Evolutionary conservation across 495 filamentous ascomycete genomes (phyloP), one percentile per base, ranked within the genome.

Genomic region (Chaetomium tenue): DNA sequence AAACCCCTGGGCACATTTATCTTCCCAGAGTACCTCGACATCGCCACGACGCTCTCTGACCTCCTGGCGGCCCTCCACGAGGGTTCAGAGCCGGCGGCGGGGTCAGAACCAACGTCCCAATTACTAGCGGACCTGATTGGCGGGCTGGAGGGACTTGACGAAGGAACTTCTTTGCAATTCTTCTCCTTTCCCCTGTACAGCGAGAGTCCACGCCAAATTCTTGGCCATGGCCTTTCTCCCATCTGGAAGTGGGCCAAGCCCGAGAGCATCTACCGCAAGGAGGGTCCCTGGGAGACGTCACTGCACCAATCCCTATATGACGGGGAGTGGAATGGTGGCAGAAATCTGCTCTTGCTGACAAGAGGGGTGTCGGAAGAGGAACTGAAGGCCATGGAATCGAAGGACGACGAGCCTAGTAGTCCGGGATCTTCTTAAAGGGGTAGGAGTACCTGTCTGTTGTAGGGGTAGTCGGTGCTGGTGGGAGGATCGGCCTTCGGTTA

Each of bases 231-330:
- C 5, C 18, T n/a, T 0, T 54, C 18, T 11, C 51, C 25, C 0
- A 28, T 37, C 16, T 55, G 52, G 52, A 55, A 55, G 52, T 55
- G 52, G 52, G 52, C 18, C 16, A 55, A 55, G 30, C 52, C 26
- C 2, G 52, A 55, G 18, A 55, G 52, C 16, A 37, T 6, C 0
- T 55, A 55, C n/a, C 28, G 28, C n/a, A 30, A 22, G 28, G 30
- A 0, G 18, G 52, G 52, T 6, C 7, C 30, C 18, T 55, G 52
- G 52, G 28, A 55, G 18, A 2, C 52, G 8, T 5, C 20, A 16
- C 26, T 55, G 8, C 5, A n/a, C 13, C 7, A 22, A 4, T 28
- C 22, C 0, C 16, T 55, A 28, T 28, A 55, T 18, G 6, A 37
- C n/a, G 52, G 52, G 52, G 52, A 55, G 7, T 55, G 52, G 52